Evolutionary conservation across 1,284 basidiomycete species (phyloP), one percentile per base, ranked within the genome.

Genomic region (Trichosporon faecale): DNA sequence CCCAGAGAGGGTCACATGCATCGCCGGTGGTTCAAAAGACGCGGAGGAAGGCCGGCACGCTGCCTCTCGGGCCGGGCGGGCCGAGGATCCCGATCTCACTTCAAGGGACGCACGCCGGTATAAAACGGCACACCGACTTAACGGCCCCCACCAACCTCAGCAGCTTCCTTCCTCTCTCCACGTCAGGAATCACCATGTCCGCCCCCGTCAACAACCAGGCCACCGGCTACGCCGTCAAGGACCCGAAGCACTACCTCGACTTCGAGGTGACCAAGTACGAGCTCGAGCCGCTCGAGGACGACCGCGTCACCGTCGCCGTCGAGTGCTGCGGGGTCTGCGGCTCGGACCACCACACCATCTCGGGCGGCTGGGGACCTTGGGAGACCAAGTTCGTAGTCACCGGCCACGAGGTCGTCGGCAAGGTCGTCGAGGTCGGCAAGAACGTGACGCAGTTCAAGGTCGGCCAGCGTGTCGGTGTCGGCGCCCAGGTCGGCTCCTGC

Each of bases 301-400:
- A 83, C 73, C 81, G 87, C 60, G 83, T 90, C 8, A 90, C 91
- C 67, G 87, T 93, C 69, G 93, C 93, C 86, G 91, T 94, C 70
- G 91, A 92, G 72, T 77, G 75, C 74, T 83, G 81, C 67, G 82
- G 82, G 69, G 81, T 82, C 25, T 82, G 82, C 64, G 78, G 79
- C 44, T 76, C 74, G 71, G 80, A 82, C 75, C 79, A 80, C 75
- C 82, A 83, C 76, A 83, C 82, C 66, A 79, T 83, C 74, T 77
- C 78, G 16, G 82, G 82, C 44, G 82, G 82, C 64, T 84, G 82
- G 82, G 82, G 82, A 8, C 79, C 80, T 1, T 78, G 70, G 70
- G 66, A 70, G 68, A 78, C 77, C 67, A 75, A 80, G 55, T 84
- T 81, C 74, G 82, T 82, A 73, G 82, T 85, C 25, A 79, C 85